Evolutionary conservation across 805 yeast genomes (phyloP), one percentile per base, ranked within the genome.

Genomic region (Cyberlindnera japonica): DNA sequence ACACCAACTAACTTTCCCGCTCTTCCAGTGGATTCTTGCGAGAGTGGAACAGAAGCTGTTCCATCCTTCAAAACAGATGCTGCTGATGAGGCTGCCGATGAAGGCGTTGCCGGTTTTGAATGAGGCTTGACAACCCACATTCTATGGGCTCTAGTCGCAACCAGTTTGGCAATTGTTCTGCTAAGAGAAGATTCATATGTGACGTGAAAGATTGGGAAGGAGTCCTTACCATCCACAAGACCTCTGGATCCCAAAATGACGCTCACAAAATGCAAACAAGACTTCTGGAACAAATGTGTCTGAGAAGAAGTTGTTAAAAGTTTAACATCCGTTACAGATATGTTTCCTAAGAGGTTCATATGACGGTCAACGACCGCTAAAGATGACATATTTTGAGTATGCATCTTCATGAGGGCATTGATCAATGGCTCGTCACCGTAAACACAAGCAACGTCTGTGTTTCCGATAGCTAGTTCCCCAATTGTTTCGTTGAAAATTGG

Each of bases 141-240:
- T 60, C 99, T 75, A 65, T 91, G 99, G 3, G 96, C 78, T 61
- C 83, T 82, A 2, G 99, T 91, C 6, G 99, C 98, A 12, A 91
- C 98, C 51, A 91, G 69, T 61, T 93, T 91, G 24, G 98, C 98
- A 56, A 93, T 75, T 8, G 95, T 88, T 61, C 96, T 76, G 24
- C 88, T 95, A 37, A 93, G 71, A 0, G 93, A 81, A 9, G 95
- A 79, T 29, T 75, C 73, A 45, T 79, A 77, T 47, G 86, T 82
- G 19, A 91, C 96, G 61, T 91, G 95, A 73, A 91, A 91, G 29
- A 93, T 91, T 14, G 99, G 99, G 71, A 83, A 91, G 30, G 95
- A 88, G 67, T 91, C 99, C 63, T 90, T 89, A 38, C 96, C 96
- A 58, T 89, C 90, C 55, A 83, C 95, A 23, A 91, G 72, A 16